These are phyloP conservation scores for Stemphylium beticola DNA, from an alignment of 2,329 filamentous ascomycete genomes.

Conservation along the genomic window DNA sequence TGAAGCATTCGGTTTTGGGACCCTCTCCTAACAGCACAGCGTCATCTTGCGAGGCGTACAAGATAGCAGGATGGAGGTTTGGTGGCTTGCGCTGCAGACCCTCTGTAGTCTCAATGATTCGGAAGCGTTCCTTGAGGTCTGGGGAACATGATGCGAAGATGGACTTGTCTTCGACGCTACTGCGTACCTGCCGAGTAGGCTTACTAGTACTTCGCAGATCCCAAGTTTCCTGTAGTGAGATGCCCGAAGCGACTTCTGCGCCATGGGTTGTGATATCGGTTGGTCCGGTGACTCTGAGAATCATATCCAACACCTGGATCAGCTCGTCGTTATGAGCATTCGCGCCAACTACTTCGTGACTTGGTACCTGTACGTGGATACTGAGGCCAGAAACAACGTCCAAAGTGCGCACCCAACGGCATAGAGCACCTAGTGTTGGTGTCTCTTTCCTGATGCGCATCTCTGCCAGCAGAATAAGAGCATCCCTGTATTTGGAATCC, in stretches of 20 bases:
- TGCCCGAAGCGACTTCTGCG: constrained; percentile 44
- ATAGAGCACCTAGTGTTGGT: constrained; percentile 71
- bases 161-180: constrained; percentile 64
- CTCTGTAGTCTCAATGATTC: constrained; percentile 66
- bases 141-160: constrained; percentile 41
- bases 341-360: constrained; percentile 35
- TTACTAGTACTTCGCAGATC: constrained; percentile 58
- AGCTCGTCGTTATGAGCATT: constrained; percentile 59
- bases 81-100: constrained; percentile 69
- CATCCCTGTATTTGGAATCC: constrained; percentile 70
- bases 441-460: constrained; percentile 71
- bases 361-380: constrained; percentile 56
- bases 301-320: constrained; percentile 67
- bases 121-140: constrained; percentile 51
- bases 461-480: constrained; percentile 69
- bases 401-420: constrained; percentile 74
- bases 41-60: constrained; percentile 66
- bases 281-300: constrained; percentile 68
- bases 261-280: constrained; percentile 56
- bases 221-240: constrained; percentile 67
- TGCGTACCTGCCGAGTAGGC: constrained; percentile 57
- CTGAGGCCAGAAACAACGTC: constrained; percentile 72
- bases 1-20: constrained; percentile 60
- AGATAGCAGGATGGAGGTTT: constrained; percentile 69
- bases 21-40: constrained; percentile 59